Evolutionary conservation across 495 filamentous ascomycete genomes (phyloP).

Genomic region (Aspergillus olivimuriae): DNA sequence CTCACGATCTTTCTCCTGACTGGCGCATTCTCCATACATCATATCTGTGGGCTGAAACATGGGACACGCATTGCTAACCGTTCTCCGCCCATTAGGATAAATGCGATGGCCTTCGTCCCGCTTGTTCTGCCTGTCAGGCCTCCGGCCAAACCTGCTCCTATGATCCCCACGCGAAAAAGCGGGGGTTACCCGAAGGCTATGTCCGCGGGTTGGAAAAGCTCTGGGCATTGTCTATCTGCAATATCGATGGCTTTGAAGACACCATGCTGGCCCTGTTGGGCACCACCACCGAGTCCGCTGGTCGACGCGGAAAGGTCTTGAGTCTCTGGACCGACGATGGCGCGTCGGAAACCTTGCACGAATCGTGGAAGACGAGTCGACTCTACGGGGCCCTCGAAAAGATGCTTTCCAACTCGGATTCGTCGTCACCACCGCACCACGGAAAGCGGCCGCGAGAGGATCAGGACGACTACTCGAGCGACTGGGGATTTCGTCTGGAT

Average conservation of each 20-base stretch:
- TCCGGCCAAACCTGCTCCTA: conserved; percentile 60
- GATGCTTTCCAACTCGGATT: conserved; percentile 41
- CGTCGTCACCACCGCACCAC: conserved; percentile 9
- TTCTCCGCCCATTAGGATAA: conserved; percentile 45
- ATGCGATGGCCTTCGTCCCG: conserved; percentile 60
- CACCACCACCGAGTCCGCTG: conserved; percentile 28
- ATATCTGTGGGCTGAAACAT: no score
- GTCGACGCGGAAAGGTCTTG: conserved; percentile 28
- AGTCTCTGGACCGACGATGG: conserved; percentile 45
- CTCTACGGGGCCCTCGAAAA: conserved; percentile 48
- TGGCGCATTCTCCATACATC: no score
- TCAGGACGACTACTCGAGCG: conserved; percentile 19
- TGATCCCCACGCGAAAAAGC: conserved; percentile 63
- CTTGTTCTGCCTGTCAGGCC: conserved; percentile 57
- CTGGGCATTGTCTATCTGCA: conserved; percentile 41
- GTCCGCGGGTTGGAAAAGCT: conserved; percentile 40
- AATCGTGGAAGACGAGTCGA: conserved; percentile 51
- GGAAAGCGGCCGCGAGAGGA: conserved; percentile 36
- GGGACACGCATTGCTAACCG: no score
- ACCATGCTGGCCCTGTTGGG: conserved; percentile 39
- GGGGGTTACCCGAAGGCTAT: conserved; percentile 49
- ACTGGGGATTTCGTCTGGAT: conserved; percentile 34
- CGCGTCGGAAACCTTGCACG: conserved; percentile 48
- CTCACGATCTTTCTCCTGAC: neutral
- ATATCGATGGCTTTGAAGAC: conserved; percentile 45